phyloP scores from a whole-genome alignment of 345 rosid species.

The Excoecaria cochinchinensis region DNA sequence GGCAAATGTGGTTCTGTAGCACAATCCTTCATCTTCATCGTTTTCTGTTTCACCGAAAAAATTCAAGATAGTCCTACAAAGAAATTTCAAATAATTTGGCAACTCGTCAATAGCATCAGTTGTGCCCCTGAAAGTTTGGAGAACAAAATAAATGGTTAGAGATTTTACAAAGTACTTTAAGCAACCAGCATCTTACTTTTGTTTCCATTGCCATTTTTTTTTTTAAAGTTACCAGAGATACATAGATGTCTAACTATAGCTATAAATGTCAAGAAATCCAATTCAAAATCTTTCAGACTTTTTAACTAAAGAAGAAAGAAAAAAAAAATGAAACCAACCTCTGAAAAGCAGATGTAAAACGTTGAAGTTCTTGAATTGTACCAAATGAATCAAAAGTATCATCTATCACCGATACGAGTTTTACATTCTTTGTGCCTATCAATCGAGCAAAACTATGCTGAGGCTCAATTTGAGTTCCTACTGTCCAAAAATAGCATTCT shows the following conservation, averaged over 20 bases:
- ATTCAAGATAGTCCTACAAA: background rate
- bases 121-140: background rate
- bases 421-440: background rate
- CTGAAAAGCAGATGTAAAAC: background rate
- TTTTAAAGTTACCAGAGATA: too few relatives aligned
- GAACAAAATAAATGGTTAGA: too few relatives aligned
- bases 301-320: too few relatives aligned
- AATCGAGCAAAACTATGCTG: background rate
- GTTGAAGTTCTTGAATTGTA: background rate
- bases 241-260: too few relatives aligned
- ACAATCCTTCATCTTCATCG: background rate
- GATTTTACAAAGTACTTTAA: too few relatives aligned
- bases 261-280: too few relatives aligned
- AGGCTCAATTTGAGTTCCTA: background rate
- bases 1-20: background rate
- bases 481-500: background rate
- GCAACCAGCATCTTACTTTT: too few relatives aligned
- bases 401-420: background rate
- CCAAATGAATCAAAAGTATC: background rate
- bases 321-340: background rate
- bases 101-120: background rate
- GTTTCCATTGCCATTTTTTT: too few relatives aligned
- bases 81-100: slow-evolving; percentile 1
- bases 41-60: background rate
- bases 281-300: too few relatives aligned